Evolutionary conservation across 192 early-diverging fungal genomes (phyloP), one percentile per base, ranked within the genome.

Genomic region (Linderina pennispora): DNA sequence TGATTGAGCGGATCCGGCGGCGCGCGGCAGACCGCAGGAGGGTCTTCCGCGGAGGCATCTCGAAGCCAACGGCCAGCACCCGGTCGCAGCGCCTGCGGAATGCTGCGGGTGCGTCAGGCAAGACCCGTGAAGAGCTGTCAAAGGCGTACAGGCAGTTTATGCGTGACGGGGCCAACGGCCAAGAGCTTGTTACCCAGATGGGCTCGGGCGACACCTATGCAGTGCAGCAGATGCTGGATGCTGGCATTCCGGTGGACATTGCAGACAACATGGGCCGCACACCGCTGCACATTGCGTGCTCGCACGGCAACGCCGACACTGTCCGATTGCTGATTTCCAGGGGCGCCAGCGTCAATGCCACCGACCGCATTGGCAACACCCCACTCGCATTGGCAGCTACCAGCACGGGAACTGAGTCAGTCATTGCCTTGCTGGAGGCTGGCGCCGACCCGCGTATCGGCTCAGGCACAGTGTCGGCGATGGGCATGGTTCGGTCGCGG

Each of bases 381-480:
- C 64, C 72, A 19, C 48, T 75, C 25, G 60, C 57, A 16, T 21
- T 72, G 20, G 68, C 68, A 0, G 60, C 68, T 11, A 72, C 62
- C 3, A 35, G 45, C 4, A 62, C 61, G 0, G 48, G 50, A 16
- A 28, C 54, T 20, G 53, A 64, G 14, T 25, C 60, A 0, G 57
- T 72, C 9, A n/a, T 64, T 2, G 34, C 46, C 16, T 18, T 72
- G 1, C 45, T 72, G 11, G 57, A 72, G 16, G 62, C 45, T 32
- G 56, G 68, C 8, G 68, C 68, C 10, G 68, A 72, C 9, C 68
- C 60, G 5, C 47, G 58, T 11, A 41, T 72, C 0, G 68, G 61
- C n/a, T 31, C 40, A 13, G 62, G 61, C 1, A 10, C 56, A 7
- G 36, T 52, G 3, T 55, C 61, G 20, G 61, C 68, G 2, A 40